A percentile compares a stretch with the other conserved stretches of the same genome.
phyloP scores from a whole-genome alignment of 768 basidiomycete genomes.

The Suillus hirtellus region DNA sequence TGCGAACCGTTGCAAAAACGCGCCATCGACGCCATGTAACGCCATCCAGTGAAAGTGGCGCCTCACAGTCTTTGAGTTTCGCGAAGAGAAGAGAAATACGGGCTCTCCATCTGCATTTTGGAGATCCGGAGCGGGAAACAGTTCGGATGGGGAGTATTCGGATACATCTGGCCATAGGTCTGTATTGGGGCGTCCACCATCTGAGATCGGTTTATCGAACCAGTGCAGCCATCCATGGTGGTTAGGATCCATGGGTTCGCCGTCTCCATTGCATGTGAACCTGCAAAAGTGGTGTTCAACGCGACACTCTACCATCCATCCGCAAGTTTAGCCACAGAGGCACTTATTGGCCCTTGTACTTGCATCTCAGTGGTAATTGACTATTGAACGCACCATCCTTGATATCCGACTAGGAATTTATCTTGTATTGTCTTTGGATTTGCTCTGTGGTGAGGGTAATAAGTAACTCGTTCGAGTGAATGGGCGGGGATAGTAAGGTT shows the following conservation, averaged over 20 bases:
- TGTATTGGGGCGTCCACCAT: conserved; percentile 69
- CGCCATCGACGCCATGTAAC: background rate
- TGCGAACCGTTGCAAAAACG: conserved; percentile 2
- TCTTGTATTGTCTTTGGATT: conserved; percentile 77
- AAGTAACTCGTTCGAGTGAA: background rate
- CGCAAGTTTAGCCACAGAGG: background rate
- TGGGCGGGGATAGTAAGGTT: background rate
- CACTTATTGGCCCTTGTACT: background rate
- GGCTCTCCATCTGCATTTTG: conserved; percentile 56
- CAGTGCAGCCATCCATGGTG: conserved; percentile 90
- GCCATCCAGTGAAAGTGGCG: conserved; percentile 73
- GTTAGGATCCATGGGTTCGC: conserved; percentile 63
- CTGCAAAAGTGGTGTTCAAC: conserved; percentile 34
- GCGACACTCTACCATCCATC: background rate
- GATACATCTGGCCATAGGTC: conserved; percentile 84
- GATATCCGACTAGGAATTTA: conserved; percentile 85
- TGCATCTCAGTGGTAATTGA: background rate
- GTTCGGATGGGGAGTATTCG: conserved; percentile 66
- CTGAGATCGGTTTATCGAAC: conserved; percentile 63
- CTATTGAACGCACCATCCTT: conserved; percentile 69
- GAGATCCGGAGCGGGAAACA: conserved; percentile 69
- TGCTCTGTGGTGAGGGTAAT: conserved; percentile 41
- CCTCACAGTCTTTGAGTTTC: conserved; percentile 72
- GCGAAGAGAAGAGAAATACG: conserved; percentile 74
- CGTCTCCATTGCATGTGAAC: conserved; percentile 77